Conservation (phyloP, 1,139 yeast genomes). For the Saccharomyces hybrid region DNA sequence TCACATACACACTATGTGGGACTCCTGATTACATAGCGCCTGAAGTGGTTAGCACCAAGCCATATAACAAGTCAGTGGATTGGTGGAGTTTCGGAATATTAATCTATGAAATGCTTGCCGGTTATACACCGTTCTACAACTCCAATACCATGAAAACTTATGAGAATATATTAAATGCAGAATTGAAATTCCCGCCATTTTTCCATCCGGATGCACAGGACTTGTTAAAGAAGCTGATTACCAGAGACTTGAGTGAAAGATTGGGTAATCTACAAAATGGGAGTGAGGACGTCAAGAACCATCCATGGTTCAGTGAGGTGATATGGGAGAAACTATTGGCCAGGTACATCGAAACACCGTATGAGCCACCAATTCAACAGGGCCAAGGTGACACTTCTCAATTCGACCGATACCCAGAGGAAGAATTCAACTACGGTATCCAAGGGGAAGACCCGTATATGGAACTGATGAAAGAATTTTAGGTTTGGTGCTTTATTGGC, state of each 20-base stretch:
- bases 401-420: conserved; percentile 92
- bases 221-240: conserved; percentile 67
- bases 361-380: conserved; percentile 95
- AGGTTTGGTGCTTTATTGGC: conserved; percentile 8
- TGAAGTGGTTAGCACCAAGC: conserved; percentile 91
- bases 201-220: conserved; percentile 82
- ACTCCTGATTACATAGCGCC: conserved; percentile 98
- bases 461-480: conserved; percentile 69
- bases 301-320: conserved; percentile 92
- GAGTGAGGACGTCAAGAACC: conserved; percentile 77
- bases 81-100: conserved; percentile 98
- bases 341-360: conserved; percentile 92
- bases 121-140: conserved; percentile 96
- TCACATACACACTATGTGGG: conserved; percentile 92
- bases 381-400: conserved; percentile 95
- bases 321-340: conserved; percentile 88
- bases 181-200: conserved; percentile 77
- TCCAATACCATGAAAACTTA: conserved; percentile 95
- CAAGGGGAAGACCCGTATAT: conserved; percentile 75
- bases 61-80: conserved; percentile 92
- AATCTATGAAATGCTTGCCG: conserved; percentile 92
- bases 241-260: conserved; percentile 80
- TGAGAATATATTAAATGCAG: conserved; percentile 83
- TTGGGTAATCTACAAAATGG: conserved; percentile 89
- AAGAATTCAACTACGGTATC: conserved; percentile 76